Conservation (phyloP, 176 grass and related monocot species). For the Carex littledalei region DNA sequence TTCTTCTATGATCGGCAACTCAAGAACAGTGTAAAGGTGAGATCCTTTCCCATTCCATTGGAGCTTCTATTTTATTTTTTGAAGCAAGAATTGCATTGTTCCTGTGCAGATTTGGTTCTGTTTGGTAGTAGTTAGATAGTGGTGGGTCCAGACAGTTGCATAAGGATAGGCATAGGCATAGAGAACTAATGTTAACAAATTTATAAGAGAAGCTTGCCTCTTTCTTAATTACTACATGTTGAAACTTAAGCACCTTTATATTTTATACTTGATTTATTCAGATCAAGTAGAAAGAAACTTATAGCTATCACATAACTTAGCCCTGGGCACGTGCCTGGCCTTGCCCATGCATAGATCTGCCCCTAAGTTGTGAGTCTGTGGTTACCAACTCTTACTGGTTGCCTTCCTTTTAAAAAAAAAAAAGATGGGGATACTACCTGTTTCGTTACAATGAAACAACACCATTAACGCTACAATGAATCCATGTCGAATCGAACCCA, state of each 20-base stretch:
- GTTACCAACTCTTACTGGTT: not conserved
- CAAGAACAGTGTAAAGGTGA: constrained; percentile 63
- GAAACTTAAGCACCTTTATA: not conserved
- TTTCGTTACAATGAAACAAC: no score
- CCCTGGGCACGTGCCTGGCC: not conserved
- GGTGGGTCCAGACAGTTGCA: not conserved
- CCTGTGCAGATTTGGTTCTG: not conserved
- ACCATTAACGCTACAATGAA: no score
- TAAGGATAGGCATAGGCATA: constrained; percentile 1
- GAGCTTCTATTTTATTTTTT: not conserved
- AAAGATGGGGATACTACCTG: no score
- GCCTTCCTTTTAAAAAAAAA: not conserved
- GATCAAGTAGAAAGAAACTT: not conserved
- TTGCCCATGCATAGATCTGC: not conserved
- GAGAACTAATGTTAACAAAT: not conserved
- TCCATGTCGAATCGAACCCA: no score
- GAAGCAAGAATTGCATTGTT: not conserved
- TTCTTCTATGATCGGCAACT: constrained; percentile 77
- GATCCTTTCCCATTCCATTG: not conserved
- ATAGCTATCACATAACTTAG: not conserved
- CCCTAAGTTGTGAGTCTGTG: not conserved
- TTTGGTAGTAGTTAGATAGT: not conserved
- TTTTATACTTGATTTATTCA: not conserved
- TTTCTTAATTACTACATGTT: not conserved
- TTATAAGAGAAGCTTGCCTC: not conserved